phyloP scores from a whole-genome alignment of 78 protist genomes.

The Guillardia theta region DNA sequence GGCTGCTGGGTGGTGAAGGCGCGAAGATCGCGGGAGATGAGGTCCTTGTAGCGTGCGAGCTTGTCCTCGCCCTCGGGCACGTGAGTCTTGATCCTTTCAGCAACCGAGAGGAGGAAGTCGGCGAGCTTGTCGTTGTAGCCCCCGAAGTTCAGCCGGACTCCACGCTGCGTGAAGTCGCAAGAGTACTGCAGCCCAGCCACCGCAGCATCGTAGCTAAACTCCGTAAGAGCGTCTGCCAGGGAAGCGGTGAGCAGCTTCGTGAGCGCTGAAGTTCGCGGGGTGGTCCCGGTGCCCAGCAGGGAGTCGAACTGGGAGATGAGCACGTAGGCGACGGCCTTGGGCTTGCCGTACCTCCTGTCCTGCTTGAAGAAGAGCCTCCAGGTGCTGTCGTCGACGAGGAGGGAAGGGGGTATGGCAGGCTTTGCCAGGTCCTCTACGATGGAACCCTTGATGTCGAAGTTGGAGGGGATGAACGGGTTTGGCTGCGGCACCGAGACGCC shows the following conservation, averaged over 20 bases:
- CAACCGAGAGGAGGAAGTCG: neutral
- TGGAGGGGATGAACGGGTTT: constrained; percentile 48
- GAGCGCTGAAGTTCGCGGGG: constrained; percentile 25
- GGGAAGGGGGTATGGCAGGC: neutral
- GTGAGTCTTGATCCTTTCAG: neutral
- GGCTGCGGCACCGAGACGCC: constrained; percentile 25
- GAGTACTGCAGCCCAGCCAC: constrained; percentile 41
- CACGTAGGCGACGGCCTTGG: neutral
- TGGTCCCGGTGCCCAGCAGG: neutral
- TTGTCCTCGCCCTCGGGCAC: neutral
- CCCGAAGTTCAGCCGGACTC: neutral
- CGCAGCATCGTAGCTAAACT: constrained; percentile 42
- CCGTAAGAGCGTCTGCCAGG: constrained; percentile 20
- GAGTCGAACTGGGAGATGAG: neutral
- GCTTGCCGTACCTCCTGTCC: neutral
- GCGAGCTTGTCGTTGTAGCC: constrained; percentile 52
- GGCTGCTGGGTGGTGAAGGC: neutral
- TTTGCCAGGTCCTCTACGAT: constrained; percentile 17
- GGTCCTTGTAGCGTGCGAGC: neutral
- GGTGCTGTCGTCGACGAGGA: neutral
- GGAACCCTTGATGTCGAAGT: neutral
- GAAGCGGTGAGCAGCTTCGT: neutral
- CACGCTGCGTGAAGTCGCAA: neutral
- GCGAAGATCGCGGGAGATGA: neutral
- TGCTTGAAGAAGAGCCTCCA: neutral